Conservation (phyloP, 306 rosid species). For the Inga leiocalycina region DNA sequence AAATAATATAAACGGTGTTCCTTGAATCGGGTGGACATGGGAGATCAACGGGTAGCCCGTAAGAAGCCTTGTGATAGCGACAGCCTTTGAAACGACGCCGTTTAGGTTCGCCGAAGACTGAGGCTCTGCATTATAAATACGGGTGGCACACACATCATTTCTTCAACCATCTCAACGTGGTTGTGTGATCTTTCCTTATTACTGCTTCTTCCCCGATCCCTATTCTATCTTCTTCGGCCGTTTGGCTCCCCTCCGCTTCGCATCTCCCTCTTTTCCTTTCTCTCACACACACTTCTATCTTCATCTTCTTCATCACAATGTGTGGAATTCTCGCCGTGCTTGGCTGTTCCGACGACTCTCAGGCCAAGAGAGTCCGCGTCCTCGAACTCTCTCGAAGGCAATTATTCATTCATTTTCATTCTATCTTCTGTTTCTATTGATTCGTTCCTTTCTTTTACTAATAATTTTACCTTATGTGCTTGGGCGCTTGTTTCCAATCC, state of each 20-base stretch:
- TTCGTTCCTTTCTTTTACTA: background rate
- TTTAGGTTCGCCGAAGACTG: background rate
- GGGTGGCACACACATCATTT: background rate
- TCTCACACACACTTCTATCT: too few relatives aligned
- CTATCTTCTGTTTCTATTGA: background rate
- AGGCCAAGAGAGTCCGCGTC: constrained; percentile 86
- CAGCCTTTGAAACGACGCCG: constrained; percentile 46
- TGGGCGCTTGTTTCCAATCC: background rate
- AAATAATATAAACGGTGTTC: background rate
- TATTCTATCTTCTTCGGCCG: background rate
- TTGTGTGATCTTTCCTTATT: background rate
- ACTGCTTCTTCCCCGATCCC: background rate
- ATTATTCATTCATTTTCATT: background rate
- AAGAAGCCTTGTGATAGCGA: background rate
- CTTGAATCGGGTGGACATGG: background rate
- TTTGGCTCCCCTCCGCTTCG: background rate
- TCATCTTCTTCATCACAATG: constrained; percentile 40
- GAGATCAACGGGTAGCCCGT: constrained; percentile 29
- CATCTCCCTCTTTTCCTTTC: background rate
- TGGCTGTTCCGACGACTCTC: constrained; percentile 85
- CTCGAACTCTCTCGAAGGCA: constrained; percentile 74
- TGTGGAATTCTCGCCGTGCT: constrained; percentile 98
- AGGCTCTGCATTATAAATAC: constrained; percentile 51
- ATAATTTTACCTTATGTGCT: background rate
- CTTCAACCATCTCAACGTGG: background rate